Conservation (phyloP, 495 filamentous ascomycete species). For the Neurospora terricola region DNA sequence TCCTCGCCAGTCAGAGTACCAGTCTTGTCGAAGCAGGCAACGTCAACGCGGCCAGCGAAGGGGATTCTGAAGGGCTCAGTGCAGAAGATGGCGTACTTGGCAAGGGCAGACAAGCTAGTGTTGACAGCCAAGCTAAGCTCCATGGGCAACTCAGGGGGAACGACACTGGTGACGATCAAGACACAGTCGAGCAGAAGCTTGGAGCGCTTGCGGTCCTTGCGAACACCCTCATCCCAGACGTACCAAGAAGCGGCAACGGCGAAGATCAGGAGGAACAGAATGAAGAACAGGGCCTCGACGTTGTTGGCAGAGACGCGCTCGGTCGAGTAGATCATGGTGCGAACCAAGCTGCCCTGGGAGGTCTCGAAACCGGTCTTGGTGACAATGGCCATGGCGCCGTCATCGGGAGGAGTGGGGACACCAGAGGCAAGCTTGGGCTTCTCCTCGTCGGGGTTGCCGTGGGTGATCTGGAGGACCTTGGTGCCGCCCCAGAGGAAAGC, state of each 20-base stretch:
- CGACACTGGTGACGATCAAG: slow-evolving; percentile 93
- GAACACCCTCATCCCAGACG: slow-evolving; percentile 94
- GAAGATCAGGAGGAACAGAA: slow-evolving; percentile 92
- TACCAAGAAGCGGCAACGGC: slow-evolving; percentile 99
- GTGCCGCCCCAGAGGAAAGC: slow-evolving; percentile 94
- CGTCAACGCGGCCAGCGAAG: slow-evolving; percentile 87
- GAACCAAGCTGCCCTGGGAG: slow-evolving; percentile 91
- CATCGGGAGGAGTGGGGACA: slow-evolving; percentile 68
- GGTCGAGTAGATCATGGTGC: slow-evolving; percentile 99
- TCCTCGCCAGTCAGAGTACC: slow-evolving; percentile 96
- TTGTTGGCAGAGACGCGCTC: slow-evolving; percentile 98
- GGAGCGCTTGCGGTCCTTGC: slow-evolving; percentile 85
- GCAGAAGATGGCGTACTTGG: slow-evolving; percentile 94
- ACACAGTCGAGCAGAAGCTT: slow-evolving; percentile 97
- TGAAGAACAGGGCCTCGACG: slow-evolving; percentile 86
- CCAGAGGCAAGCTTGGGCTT: slow-evolving; percentile 57
- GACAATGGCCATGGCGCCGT: slow-evolving; percentile 87
- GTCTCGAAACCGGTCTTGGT: slow-evolving; percentile 98
- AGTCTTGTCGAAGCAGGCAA: slow-evolving; percentile 98
- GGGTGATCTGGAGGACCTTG: slow-evolving; percentile 92
- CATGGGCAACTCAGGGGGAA: slow-evolving; percentile 96
- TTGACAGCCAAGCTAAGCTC: slow-evolving; percentile 96
- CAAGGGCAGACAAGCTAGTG: slow-evolving; percentile 91
- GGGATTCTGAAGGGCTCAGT: slow-evolving; percentile 99
- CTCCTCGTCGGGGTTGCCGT: slow-evolving; percentile 66